These are phyloP conservation scores for Fusarium sp. DNA, from an alignment of 2,329 filamentous ascomycete genomes.

Conservation along the genomic window DNA sequence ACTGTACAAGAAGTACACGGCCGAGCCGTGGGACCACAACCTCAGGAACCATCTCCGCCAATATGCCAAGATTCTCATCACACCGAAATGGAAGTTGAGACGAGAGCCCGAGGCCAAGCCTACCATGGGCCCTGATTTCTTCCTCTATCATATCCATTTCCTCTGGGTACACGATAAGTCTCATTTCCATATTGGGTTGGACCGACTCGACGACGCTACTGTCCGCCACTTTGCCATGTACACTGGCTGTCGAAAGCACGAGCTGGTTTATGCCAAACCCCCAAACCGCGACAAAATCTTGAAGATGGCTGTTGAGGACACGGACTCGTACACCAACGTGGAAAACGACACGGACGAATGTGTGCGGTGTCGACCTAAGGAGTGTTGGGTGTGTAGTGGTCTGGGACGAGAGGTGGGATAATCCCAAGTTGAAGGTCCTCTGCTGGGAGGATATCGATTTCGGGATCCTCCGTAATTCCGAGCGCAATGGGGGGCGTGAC, in stretches of 20 bases:
- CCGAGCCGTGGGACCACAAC: background rate
- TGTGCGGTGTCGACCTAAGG: background rate
- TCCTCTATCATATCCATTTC: background rate
- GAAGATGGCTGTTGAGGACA: background rate
- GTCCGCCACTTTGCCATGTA: background rate
- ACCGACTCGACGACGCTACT: background rate
- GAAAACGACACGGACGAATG: background rate
- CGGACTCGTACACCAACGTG: background rate
- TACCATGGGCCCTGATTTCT: background rate
- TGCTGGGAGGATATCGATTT: background rate
- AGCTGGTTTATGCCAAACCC: background rate
- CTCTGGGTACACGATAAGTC: background rate
- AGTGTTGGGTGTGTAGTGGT: background rate
- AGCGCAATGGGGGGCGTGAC: background rate
- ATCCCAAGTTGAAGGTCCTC: background rate
- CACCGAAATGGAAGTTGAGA: background rate
- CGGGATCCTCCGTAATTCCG: background rate
- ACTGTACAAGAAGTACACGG: background rate
- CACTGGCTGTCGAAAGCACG: background rate
- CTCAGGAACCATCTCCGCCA: background rate
- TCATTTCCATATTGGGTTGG: background rate
- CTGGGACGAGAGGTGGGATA: background rate
- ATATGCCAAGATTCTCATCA: background rate
- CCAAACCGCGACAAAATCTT: background rate
- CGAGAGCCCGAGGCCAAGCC: background rate